These are phyloP conservation scores for Metschnikowia peoriensis DNA, from an alignment of 805 yeast species.

Conservation along the genomic window DNA sequence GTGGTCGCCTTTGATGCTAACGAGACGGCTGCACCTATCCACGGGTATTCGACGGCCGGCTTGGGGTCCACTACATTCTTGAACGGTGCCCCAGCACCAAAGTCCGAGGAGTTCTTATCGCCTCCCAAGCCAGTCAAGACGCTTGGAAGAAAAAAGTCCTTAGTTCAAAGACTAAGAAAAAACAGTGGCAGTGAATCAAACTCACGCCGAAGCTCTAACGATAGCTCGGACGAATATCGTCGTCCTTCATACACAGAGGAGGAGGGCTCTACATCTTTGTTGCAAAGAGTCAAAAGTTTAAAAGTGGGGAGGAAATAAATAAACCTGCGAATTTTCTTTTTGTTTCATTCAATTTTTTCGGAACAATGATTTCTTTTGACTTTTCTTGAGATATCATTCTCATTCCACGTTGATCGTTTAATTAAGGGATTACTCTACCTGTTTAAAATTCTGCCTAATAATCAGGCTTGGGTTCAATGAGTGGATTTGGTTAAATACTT, in stretches of 20 bases:
- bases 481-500: no score
- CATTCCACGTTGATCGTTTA: neutral
- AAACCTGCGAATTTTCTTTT: neutral
- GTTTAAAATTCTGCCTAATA: no score
- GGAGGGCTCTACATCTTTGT: slow-evolving; percentile 42
- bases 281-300: slow-evolving; percentile 86
- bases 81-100: slow-evolving; percentile 94
- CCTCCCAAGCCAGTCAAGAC: slow-evolving; percentile 25
- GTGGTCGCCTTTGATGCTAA: slow-evolving; percentile 71
- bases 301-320: slow-evolving; percentile 60
- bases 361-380: neutral
- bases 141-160: slow-evolving; percentile 78
- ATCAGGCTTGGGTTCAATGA: no score
- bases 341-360: neutral
- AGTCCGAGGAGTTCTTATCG: slow-evolving; percentile 27
- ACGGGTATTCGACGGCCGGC: slow-evolving; percentile 85
- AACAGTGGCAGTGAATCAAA: slow-evolving; percentile 31
- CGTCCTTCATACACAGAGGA: slow-evolving; percentile 18
- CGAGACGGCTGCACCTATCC: slow-evolving; percentile 66
- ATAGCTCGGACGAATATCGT: slow-evolving; percentile 17
- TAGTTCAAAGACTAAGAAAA: slow-evolving; percentile 62
- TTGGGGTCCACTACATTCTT: slow-evolving; percentile 88
- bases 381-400: neutral
- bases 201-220: slow-evolving; percentile 34
- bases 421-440: no score